A percentile compares a stretch with the other conserved stretches of the same genome.
These are phyloP conservation scores for Saprolegnia diclina DNA, from an alignment of 352 stramenopile genomes.

Conservation along the genomic window DNA sequence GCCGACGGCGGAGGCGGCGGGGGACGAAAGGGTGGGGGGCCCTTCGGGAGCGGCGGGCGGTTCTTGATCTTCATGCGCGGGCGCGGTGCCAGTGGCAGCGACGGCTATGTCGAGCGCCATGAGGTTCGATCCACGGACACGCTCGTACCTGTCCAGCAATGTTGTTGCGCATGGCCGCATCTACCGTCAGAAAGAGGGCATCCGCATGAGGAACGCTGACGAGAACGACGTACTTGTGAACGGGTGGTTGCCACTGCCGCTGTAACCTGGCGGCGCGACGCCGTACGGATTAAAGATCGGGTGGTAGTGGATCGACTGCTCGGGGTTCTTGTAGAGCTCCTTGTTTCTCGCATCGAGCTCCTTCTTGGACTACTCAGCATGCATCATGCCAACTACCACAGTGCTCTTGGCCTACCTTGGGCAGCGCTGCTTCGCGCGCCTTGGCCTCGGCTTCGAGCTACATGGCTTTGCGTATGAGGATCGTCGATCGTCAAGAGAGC, in stretches of 20 bases:
- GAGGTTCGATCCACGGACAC: not conserved
- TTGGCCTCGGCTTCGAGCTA: constrained; percentile 23
- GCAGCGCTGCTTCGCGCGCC: not conserved
- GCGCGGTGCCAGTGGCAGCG: constrained; percentile 15
- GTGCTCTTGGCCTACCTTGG: constrained; percentile 12
- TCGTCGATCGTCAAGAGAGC: not conserved
- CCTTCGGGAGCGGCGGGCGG: constrained; percentile 11
- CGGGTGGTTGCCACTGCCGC: not conserved
- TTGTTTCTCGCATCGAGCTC: constrained; percentile 7
- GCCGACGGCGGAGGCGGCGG: constrained; percentile 14
- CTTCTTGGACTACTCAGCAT: constrained; percentile 6
- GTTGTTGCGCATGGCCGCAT: not conserved
- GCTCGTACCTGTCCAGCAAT: constrained; percentile 12
- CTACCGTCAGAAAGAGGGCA: too few relatives aligned
- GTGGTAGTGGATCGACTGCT: constrained; percentile 23
- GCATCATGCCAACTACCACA: not conserved
- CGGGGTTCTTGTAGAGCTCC: constrained; percentile 19
- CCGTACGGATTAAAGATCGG: constrained; percentile 25
- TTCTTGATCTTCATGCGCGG: constrained; percentile 11
- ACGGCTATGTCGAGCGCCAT: not conserved
- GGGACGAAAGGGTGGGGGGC: constrained; percentile 12
- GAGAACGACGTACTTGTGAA: constrained; percentile 2
- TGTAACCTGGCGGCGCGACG: constrained; percentile 8
- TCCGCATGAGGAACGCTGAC: not conserved
- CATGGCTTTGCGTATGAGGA: too few relatives aligned